Base-by-base conservation (phyloP, 805 yeast species). In the Yamadazyma akitaensis region DNA sequence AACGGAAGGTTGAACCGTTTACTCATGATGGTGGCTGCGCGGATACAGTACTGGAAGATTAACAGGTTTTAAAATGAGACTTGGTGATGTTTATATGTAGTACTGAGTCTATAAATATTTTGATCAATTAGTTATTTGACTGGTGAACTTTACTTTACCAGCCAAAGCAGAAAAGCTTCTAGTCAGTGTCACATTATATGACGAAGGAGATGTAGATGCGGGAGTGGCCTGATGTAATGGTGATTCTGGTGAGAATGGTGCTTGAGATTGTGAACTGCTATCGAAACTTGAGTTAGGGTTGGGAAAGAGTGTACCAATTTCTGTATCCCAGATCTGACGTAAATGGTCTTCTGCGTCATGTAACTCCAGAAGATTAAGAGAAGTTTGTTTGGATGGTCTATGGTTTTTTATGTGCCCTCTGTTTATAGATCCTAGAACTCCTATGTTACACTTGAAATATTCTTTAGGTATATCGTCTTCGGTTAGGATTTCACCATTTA, bases 1-100 rank as follows among this genome's bases (percentile, higher is more conserved):
- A 68, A 70, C 8, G 76, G 76, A 35, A 71, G 58, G 46, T 63
- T 68, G 45, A 64, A 61, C 43, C 75, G 58, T 51, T 69, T 68
- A 30, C 42, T 44, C 45, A 41, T 44, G 43, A 5, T 32, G 24
- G 24, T 28, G 32, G 32, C 32, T 28, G 32, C 32, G 32, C 32
- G 32, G 10, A 28, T 13, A 12, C 32, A 9, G 32, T 28, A 28
- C n/a, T 13, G n/a, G 30, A 28, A 28, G 32, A 28, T 13, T 13
- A 5, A 13, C n/a, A 9, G 32, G n/a, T 28, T 28, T 5, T 28
- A 13, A 28, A 12, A 5, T 28, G 32, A 13, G n/a, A 28, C 5
- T n/a, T 13, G n/a, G 32, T 11, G n/a, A 28, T 11, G n/a, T 13
- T 28, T 28, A 28, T 28, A 13, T 28, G 32, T 13, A 28, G n/a